A percentile compares a stretch with the other conserved stretches of the same genome.
Conservation (phyloP, 768 basidiomycete genomes). For the Mycena venus region DNA sequence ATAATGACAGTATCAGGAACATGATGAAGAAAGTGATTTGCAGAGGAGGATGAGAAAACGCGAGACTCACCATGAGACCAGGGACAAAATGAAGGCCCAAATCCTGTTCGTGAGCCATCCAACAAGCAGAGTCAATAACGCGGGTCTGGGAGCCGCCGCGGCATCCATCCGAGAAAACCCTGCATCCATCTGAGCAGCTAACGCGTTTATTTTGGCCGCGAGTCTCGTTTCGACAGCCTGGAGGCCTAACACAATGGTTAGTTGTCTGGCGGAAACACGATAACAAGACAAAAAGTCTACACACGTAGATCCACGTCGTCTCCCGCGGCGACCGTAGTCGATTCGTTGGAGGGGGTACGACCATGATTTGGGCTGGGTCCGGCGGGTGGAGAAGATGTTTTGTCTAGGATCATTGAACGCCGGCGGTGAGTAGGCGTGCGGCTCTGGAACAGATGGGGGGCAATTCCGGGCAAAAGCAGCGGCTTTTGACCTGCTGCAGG, state of each 20-base stretch:
- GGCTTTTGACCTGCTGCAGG: constrained; percentile 10
- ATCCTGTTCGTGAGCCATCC: not conserved
- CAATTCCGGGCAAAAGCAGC: constrained; percentile 5
- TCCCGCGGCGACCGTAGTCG: not conserved
- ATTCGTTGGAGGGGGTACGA: not conserved
- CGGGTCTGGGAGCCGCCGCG: constrained; percentile 7
- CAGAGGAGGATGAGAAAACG: constrained; percentile 8
- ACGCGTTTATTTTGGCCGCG: too few species aligned
- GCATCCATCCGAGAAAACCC: not conserved
- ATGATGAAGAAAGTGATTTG: constrained; percentile 11
- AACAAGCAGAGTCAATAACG: not conserved
- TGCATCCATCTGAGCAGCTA: too few species aligned
- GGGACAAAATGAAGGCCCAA: not conserved
- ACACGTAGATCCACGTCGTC: not conserved
- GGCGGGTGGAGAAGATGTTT: not conserved
- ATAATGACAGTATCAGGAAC: constrained; percentile 10
- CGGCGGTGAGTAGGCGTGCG: not conserved
- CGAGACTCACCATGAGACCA: constrained; percentile 1
- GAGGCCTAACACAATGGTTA: constrained; percentile 11
- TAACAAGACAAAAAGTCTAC: constrained; percentile 10
- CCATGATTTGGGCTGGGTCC: not conserved
- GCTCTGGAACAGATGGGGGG: constrained; percentile 5
- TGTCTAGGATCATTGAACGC: not conserved
- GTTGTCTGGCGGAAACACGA: constrained; percentile 8
- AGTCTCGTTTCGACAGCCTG: not conserved